Percentiles rank a stretch among this genome's conserved stretches.
Evolutionary conservation across 495 filamentous ascomycete species (phyloP).

Genomic region (Lepidopterella palustris): DNA sequence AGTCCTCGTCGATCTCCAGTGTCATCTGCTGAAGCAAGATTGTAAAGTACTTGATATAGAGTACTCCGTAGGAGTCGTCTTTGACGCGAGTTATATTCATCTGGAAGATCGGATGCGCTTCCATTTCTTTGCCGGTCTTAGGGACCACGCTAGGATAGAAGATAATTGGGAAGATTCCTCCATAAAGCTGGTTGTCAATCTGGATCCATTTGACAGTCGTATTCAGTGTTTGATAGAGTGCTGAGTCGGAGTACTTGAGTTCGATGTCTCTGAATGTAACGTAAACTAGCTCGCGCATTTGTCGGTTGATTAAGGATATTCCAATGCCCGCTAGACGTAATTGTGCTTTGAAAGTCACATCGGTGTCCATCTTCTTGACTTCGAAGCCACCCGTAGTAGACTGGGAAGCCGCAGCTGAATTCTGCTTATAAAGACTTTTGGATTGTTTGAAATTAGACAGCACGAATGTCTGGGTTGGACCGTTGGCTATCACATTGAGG

Average conservation of each 20-base stretch:
- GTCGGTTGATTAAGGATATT: slow-evolving; percentile 86
- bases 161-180: slow-evolving; percentile 95
- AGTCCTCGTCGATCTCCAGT: slow-evolving; percentile 94
- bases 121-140: slow-evolving; percentile 94
- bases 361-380: slow-evolving; percentile 82
- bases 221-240: slow-evolving; percentile 81
- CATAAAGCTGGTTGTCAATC: slow-evolving; percentile 97
- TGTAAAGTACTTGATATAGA: slow-evolving; percentile 98
- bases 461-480: slow-evolving; percentile 88
- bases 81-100: slow-evolving; percentile 89
- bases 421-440: slow-evolving; percentile 91
- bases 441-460: slow-evolving; percentile 91
- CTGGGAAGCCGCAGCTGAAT: slow-evolving; percentile 49
- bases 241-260: slow-evolving; percentile 86
- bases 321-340: slow-evolving; percentile 85
- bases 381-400: slow-evolving; percentile 71
- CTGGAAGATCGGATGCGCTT: slow-evolving; percentile 90
- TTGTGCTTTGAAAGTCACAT: slow-evolving; percentile 80
- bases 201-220: slow-evolving; percentile 96
- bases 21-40: slow-evolving; percentile 96
- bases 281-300: slow-evolving; percentile 87
- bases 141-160: slow-evolving; percentile 98
- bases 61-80: slow-evolving; percentile 94
- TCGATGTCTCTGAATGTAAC: slow-evolving; percentile 90
- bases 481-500: slow-evolving; percentile 89